Evolutionary conservation across 768 basidiomycete species (phyloP).

Genomic region (Termitomyces sp.): DNA sequence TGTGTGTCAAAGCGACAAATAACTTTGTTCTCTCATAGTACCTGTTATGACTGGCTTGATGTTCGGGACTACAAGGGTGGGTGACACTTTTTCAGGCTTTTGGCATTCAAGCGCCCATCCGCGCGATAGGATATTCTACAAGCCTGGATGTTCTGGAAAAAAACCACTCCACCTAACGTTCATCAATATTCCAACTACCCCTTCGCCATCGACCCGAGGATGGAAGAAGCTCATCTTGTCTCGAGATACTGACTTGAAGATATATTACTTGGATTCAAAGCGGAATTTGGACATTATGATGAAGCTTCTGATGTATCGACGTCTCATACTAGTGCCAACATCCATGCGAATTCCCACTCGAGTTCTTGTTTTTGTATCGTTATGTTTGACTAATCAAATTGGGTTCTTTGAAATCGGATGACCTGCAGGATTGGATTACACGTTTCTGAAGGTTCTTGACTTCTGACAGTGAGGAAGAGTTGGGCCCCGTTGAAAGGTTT

Average conservation of each 20-base stretch:
- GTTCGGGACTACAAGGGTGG: neutral
- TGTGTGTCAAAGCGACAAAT: neutral
- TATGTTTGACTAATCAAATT: no score
- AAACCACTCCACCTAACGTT: neutral
- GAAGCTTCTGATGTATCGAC: no score
- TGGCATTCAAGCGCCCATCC: neutral
- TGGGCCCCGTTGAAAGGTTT: neutral
- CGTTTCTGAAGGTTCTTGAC: no score
- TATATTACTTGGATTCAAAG: neutral
- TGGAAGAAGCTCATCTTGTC: neutral
- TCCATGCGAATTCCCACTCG: no score
- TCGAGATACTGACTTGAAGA: neutral
- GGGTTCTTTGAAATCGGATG: no score
- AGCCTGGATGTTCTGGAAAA: conserved; percentile 1
- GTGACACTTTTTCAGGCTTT: neutral
- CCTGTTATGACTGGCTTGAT: conserved; percentile 1
- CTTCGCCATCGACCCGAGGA: neutral
- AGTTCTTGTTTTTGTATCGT: no score
- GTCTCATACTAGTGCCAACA: no score
- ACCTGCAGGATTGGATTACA: no score
- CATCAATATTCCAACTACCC: neutral
- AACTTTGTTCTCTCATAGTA: neutral
- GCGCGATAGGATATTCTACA: neutral
- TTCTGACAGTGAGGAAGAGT: no score
- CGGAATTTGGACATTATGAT: neutral